These are phyloP conservation scores for Stellera chamaejasme DNA, from an alignment of 345 rosid genomes.

Conservation along the genomic window DNA sequence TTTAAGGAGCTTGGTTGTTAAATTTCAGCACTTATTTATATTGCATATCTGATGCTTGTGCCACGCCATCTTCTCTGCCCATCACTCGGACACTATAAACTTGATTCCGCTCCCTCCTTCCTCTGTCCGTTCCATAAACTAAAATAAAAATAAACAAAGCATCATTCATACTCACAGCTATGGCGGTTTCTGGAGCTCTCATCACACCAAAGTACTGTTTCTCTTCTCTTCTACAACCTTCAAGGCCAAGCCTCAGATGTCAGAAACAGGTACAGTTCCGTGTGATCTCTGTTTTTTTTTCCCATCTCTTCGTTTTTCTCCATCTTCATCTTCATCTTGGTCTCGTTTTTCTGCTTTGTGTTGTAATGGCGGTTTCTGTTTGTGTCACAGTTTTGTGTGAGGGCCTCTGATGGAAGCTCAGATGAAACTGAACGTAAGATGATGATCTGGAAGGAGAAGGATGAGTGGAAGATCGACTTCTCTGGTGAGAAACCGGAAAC, in stretches of 20 bases:
- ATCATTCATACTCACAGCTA: constrained; percentile 4
- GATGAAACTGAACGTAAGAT: constrained; percentile 29
- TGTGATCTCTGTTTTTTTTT: not conserved
- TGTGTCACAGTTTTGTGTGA: constrained; percentile 31
- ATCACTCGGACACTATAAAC: constrained; percentile 11
- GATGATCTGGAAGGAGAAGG: constrained; percentile 27
- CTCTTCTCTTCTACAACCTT: constrained; percentile 15
- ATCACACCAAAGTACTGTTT: constrained; percentile 13
- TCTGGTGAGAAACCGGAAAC: constrained; percentile 50
- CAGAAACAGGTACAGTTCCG: constrained; percentile 22
- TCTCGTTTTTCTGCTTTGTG: not conserved
- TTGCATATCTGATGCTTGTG: too few relatives aligned
- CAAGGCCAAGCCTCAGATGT: constrained; percentile 13
- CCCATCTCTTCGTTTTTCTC: not conserved
- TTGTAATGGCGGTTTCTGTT: not conserved
- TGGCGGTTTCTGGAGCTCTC: constrained; percentile 30
- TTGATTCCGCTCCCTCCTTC: constrained; percentile 7
- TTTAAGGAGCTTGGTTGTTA: too few relatives aligned
- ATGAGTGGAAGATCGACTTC: constrained; percentile 35
- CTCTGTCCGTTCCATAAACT: not conserved
- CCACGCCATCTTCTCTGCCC: not conserved
- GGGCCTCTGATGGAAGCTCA: constrained; percentile 26
- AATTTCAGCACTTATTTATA: too few relatives aligned
- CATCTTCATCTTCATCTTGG: constrained; percentile 1
- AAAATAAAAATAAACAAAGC: too few relatives aligned